phyloP scores from a whole-genome alignment of 2,329 filamentous ascomycete species.

The Fusarium pininemorale region DNA sequence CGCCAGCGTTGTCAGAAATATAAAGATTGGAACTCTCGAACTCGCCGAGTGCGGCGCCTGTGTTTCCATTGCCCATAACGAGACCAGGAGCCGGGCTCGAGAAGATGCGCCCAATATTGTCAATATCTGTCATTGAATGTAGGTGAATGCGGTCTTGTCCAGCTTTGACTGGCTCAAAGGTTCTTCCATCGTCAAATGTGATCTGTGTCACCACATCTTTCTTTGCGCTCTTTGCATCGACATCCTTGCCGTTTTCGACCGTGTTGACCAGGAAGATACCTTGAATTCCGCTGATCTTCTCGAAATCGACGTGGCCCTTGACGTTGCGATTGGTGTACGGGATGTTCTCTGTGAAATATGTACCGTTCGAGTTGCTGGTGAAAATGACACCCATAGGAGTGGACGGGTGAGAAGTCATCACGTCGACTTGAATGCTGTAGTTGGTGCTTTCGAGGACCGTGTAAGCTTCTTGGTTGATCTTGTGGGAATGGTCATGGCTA shows the following conservation, averaged over 20 bases:
- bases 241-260: slow-evolving; percentile 85
- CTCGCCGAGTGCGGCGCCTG: slow-evolving; percentile 74
- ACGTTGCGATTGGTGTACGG: slow-evolving; percentile 89
- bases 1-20: slow-evolving; percentile 89
- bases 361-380: slow-evolving; percentile 97
- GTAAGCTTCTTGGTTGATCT: slow-evolving; percentile 83
- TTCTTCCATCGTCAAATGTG: slow-evolving; percentile 94
- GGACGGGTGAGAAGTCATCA: slow-evolving; percentile 74
- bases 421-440: slow-evolving; percentile 97
- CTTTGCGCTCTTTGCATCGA: slow-evolving; percentile 62
- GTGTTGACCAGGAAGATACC: slow-evolving; percentile 91
- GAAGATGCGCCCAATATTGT: slow-evolving; percentile 86
- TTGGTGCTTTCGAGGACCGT: slow-evolving; percentile 96
- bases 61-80: slow-evolving; percentile 94
- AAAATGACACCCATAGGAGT: slow-evolving; percentile 87
- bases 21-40: slow-evolving; percentile 83
- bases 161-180: slow-evolving; percentile 77
- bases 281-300: slow-evolving; percentile 91
- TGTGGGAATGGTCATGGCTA: slow-evolving; percentile 73
- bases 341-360: slow-evolving; percentile 91
- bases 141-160: slow-evolving; percentile 80
- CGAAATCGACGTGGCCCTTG: slow-evolving; percentile 87
- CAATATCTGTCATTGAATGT: slow-evolving; percentile 88
- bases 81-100: slow-evolving; percentile 93
- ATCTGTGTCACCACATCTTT: slow-evolving; percentile 84